A percentile compares a stretch with the other conserved stretches of the same genome.
phyloP scores from a whole-genome alignment of 192 early-diverging fungal species.

The Backusella circina region DNA sequence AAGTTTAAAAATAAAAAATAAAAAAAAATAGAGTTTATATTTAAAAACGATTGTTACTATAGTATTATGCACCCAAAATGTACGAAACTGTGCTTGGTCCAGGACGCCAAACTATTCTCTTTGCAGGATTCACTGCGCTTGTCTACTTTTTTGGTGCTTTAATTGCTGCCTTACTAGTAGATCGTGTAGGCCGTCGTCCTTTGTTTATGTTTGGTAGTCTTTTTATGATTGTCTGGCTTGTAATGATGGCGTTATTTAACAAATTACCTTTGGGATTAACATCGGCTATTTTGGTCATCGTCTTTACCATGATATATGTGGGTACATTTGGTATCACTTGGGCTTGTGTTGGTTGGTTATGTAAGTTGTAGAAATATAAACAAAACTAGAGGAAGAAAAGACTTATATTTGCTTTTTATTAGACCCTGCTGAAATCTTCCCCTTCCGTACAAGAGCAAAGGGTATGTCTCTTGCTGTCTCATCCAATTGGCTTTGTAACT shows the following conservation, averaged over 20 bases:
- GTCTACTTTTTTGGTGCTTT: conserved; percentile 15
- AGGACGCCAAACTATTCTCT: neutral
- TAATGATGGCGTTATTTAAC: conserved; percentile 23
- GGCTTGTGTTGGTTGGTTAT: conserved; percentile 20
- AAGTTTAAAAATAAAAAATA: neutral
- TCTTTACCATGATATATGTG: conserved; percentile 3
- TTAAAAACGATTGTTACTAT: neutral
- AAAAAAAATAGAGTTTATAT: neutral
- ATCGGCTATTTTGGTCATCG: neutral
- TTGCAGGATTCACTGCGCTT: conserved; percentile 14
- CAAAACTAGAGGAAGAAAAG: neutral
- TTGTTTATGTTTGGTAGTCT: conserved; percentile 21
- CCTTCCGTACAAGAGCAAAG: conserved; percentile 81
- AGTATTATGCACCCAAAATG: conserved; percentile 28
- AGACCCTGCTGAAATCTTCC: conserved; percentile 85
- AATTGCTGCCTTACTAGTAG: conserved; percentile 8
- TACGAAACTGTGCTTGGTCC: conserved; percentile 16
- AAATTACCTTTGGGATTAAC: conserved; percentile 11
- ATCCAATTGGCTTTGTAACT: conserved; percentile 66
- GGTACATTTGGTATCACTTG: conserved; percentile 11
- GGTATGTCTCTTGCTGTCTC: conserved; percentile 75
- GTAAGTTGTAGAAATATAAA: neutral
- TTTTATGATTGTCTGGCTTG: conserved; percentile 23
- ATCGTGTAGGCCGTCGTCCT: conserved; percentile 20
- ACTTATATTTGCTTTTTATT: neutral